Evolutionary conservation across 768 basidiomycete species (phyloP).

Genomic region (Lanmaoa rubissima): DNA sequence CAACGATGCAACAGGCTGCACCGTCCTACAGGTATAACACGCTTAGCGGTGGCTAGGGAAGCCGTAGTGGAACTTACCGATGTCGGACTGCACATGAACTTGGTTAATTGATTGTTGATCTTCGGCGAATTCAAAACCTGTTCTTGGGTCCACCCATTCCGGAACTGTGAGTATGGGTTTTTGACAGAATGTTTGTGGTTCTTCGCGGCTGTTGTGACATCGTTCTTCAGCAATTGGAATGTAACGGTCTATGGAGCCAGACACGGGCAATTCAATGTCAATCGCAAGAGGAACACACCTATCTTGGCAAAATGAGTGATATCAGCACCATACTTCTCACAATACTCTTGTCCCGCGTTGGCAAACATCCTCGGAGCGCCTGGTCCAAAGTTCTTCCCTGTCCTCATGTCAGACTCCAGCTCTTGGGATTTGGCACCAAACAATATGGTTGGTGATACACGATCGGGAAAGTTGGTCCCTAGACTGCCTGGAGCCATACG

Average conservation of each 20-base stretch:
- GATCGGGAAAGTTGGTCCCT: slow-evolving; percentile 59
- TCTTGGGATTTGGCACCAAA: slow-evolving; percentile 44
- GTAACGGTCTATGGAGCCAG: background rate
- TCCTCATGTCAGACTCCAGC: slow-evolving; percentile 43
- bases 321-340: slow-evolving; percentile 66
- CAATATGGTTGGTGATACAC: slow-evolving; percentile 45
- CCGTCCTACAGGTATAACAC: slow-evolving; percentile 50
- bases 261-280: background rate
- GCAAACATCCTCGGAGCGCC: slow-evolving; percentile 71
- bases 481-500: slow-evolving; percentile 78
- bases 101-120: slow-evolving; percentile 72
- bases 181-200: slow-evolving; percentile 80
- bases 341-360: slow-evolving; percentile 74
- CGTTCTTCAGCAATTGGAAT: slow-evolving; percentile 1
- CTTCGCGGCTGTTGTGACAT: slow-evolving; percentile 59
- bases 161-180: slow-evolving; percentile 87
- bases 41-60: background rate
- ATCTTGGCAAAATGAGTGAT: slow-evolving; percentile 73
- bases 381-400: slow-evolving; percentile 66
- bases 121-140: slow-evolving; percentile 65
- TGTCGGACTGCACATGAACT: slow-evolving; percentile 87
- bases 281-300: slow-evolving; percentile 40
- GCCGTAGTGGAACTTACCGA: slow-evolving; percentile 42
- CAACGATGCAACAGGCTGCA: slow-evolving; percentile 74
- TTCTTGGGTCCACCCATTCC: slow-evolving; percentile 71